Evolutionary conservation across 768 basidiomycete species (phyloP), one percentile per base, ranked within the genome.

Genomic region (Termitomyces sp.): DNA sequence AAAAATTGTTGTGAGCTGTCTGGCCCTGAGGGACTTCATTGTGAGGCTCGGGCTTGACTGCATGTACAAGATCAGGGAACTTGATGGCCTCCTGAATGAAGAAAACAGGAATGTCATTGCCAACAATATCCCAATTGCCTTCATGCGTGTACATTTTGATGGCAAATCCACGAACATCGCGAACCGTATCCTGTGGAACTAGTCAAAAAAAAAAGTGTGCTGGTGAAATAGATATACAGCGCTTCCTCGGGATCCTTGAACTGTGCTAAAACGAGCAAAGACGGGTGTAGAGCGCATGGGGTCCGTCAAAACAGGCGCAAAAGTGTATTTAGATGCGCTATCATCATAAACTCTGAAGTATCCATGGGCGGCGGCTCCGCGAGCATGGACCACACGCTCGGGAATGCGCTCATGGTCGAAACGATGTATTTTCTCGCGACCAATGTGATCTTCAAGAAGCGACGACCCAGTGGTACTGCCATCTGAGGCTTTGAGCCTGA

Each of bases 371-470:
- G 82, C 89, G 29, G 82, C 66, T n/a, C 88, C 88, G 14, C 88
- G 83, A 46, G 88, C 85, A 65, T 79, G 79, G 8, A 87, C 86
- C 10, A 87, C 85, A 46, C 90, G 88, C 75, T 92, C 92, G 0
- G 93, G 92, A 54, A 94, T 94, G 13, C 64, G 87, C 68, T 94
- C 92, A 65, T 92, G 91, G 67, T 93, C 91, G 64, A 92, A 94
- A 14, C 85, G 80, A 53, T 82, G 81, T 31, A 92, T 82, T 70
- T 91, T 90, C 74, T 88, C 86, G 61, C 87, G 81, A 5, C 79
- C 80, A 61, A 88, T 79, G 57, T 88, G 85, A 66, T 90, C 88
- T 65, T 91, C 90, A n/a, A 95, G 78, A 8, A 92, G 74, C 26
- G 82, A 81, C 1, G 92, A 88, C 0, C 92, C 94, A 2, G 73